A percentile compares a stretch with the other conserved stretches of the same genome.
Conservation (phyloP, 768 basidiomycete genomes). For the Mycena filopes region DNA sequence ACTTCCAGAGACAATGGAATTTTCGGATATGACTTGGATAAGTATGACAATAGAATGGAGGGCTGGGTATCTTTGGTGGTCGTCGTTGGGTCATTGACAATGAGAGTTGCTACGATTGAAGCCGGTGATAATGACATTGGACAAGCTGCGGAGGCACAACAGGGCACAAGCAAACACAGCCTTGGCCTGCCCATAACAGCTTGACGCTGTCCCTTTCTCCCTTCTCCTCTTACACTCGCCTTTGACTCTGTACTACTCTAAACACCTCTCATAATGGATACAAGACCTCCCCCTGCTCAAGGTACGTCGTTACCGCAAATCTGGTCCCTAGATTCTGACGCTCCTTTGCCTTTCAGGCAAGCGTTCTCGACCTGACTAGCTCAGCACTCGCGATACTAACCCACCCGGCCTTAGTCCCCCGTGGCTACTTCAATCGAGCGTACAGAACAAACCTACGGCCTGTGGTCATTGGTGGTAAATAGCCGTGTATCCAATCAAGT, state of each 20-base stretch:
- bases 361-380: not conserved
- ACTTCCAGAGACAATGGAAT: too few species aligned
- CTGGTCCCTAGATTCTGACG: slow-evolving; percentile 7
- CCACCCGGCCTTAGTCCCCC: slow-evolving; percentile 46
- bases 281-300: slow-evolving; percentile 53
- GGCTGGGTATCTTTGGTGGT: too few species aligned
- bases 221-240: not conserved
- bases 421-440: slow-evolving; percentile 62
- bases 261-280: slow-evolving; percentile 41
- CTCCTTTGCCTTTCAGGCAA: slow-evolving; percentile 35
- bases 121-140: not conserved
- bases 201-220: not conserved
- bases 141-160: not conserved
- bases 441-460: slow-evolving; percentile 72
- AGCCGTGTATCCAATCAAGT: not conserved
- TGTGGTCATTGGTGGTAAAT: slow-evolving; percentile 59
- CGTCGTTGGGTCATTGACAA: not conserved
- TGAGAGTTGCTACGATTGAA: not conserved
- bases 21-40: too few species aligned
- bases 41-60: too few species aligned
- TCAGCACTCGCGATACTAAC: not conserved
- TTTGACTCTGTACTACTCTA: slow-evolving; percentile 4
- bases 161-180: slow-evolving; percentile 1
- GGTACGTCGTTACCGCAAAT: slow-evolving; percentile 40
- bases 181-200: not conserved